Base-by-base conservation (phyloP, 2,329 filamentous ascomycete species). In the Ceratocystis papillata region DNA sequence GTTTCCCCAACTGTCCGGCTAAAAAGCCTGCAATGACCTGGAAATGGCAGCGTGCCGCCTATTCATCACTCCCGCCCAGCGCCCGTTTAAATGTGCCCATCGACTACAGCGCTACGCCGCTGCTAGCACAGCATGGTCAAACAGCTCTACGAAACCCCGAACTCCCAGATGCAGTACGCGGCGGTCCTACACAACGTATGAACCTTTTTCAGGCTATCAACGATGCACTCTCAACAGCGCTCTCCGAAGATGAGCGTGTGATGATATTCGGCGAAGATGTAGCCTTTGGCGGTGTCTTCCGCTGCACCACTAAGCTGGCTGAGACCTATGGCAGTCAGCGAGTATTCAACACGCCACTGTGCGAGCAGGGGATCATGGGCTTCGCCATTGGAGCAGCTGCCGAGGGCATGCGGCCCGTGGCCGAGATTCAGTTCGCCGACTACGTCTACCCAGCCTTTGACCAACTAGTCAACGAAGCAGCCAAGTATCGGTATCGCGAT, bases 181-280 rank as follows among this genome's bases (percentile, higher is more conserved):
- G 85, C 73, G 84, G 86, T 59, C 81, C 86, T 0, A 93, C 90
- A 2, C 90, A 90, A 74, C 88, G 89, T 70, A 88, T 95, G 81
- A 97, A 97, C 76, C 82, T 96, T 46, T 96, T 94, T 78, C 90
- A 96, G 74, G 87, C 94, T 63, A 86, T 99, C 79, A 97, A 97
- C 74, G 86, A 93, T 70, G 92, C 93, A 10, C 81, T 99, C 25
- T 84, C 88, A 25, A 89, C 87, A 67, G 90, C 93, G 28, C 81
- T 99, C 33, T 84, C 87, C 17, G 84, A 87, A 45, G 92, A 96
- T 71, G 90, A 96, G 69, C 86, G 87, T 20, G 90, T 96, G 25
- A 79, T 97, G 66, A 81, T 99, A 8, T 99, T 99, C 72, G 94
- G 94, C 53, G 94, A 99, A 76, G 94, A 99, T 73, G 91, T 99